Conservation (phyloP, 2,329 filamentous ascomycete genomes). For the Stachybotrys elegans region DNA sequence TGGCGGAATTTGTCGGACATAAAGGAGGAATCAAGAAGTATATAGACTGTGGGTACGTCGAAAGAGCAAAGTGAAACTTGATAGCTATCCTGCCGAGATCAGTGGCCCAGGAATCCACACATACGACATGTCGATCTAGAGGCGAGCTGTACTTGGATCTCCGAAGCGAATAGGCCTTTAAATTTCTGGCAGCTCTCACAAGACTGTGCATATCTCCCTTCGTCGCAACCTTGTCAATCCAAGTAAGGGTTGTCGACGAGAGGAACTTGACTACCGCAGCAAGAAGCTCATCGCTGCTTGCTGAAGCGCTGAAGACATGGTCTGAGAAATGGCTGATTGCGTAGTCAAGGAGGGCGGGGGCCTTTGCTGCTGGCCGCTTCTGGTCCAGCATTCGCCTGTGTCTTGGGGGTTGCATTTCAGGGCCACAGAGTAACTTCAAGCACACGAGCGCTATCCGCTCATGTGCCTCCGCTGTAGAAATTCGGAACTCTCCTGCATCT, state of each 20-base stretch:
- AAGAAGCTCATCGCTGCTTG: constrained; percentile 14
- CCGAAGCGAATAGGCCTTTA: constrained; percentile 19
- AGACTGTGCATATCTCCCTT: constrained; percentile 15
- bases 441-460: constrained; percentile 18
- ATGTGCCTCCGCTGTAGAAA: constrained; percentile 15
- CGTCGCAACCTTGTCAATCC: constrained; percentile 22
- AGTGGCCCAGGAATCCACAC: constrained; percentile 21
- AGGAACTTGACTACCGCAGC: constrained; percentile 17
- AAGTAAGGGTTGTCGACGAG: constrained; percentile 17
- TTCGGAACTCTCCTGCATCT: constrained; percentile 16
- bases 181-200: constrained; percentile 14
- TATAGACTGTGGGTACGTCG: constrained; percentile 23
- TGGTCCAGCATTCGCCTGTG: not conserved
- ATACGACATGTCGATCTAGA: constrained; percentile 14
- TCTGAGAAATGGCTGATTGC: constrained; percentile 21
- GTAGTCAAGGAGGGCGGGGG: constrained; percentile 14
- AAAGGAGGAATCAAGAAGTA: constrained; percentile 28
- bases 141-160: constrained; percentile 16
- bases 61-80: constrained; percentile 24
- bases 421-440: constrained; percentile 14
- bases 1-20: constrained; percentile 19
- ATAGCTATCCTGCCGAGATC: constrained; percentile 25
- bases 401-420: constrained; percentile 14
- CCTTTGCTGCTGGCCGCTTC: not conserved
- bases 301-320: constrained; percentile 14